phyloP scores from a whole-genome alignment of 2,329 filamentous ascomycete species.

The Didymella segeticola region DNA sequence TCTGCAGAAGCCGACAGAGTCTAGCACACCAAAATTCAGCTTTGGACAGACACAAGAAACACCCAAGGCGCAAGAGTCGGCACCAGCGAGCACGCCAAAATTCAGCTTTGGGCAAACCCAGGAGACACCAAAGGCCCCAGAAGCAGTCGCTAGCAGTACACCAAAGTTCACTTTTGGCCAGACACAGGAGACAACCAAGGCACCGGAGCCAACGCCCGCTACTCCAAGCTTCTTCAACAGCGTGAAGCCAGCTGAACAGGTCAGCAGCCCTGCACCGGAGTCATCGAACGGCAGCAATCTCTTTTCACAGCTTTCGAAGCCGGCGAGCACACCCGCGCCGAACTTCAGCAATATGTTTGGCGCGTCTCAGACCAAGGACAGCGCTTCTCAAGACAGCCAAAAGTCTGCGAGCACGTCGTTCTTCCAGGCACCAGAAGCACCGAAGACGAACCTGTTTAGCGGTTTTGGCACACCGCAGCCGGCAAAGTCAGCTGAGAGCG shows the following conservation, averaged over 20 bases:
- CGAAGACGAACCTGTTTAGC: conserved; percentile 27
- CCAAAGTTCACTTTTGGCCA: conserved; percentile 8
- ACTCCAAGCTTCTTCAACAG: conserved; percentile 24
- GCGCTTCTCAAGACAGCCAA: conserved; percentile 5
- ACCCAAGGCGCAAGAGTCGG: background rate
- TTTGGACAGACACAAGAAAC: background rate
- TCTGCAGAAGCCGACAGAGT: conserved; percentile 16
- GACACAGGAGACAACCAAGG: background rate
- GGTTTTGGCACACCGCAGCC: conserved; percentile 35
- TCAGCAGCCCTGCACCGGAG: conserved; percentile 19
- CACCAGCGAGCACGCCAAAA: conserved; percentile 8
- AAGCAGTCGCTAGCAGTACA: conserved; percentile 14
- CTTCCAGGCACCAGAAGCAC: conserved; percentile 22
- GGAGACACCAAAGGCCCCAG: conserved; percentile 20
- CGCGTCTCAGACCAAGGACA: conserved; percentile 20
- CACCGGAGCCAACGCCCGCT: conserved; percentile 12
- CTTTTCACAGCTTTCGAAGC: conserved; percentile 28
- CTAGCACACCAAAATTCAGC: conserved; percentile 16
- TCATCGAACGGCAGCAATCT: conserved; percentile 25
- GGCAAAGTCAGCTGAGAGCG: conserved; percentile 22
- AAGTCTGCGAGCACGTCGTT: conserved; percentile 9
- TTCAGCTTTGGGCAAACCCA: conserved; percentile 20
- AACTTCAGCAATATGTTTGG: conserved; percentile 24
- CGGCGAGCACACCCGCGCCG: conserved; percentile 15
- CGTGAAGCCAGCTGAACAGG: conserved; percentile 20